Evolutionary conservation across 2,329 filamentous ascomycete species (phyloP).

Genomic region (Ceratocystis huliohia): DNA sequence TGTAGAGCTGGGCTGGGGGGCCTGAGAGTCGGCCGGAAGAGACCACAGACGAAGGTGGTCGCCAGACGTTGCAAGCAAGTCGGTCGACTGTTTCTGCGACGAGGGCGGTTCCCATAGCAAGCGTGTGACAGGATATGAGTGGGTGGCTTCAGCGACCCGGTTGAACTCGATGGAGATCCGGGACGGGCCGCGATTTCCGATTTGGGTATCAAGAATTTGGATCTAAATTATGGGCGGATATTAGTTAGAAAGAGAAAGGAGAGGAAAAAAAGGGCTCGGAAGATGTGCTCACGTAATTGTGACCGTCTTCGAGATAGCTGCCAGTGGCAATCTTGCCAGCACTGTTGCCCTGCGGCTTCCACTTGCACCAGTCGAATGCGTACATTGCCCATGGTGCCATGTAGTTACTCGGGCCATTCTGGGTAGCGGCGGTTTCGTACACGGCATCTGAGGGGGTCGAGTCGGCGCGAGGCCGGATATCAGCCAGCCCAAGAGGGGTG

Average conservation of each 20-base stretch:
- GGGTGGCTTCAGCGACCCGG: constrained; percentile 89
- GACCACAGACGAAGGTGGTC: constrained; percentile 94
- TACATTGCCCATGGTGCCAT: constrained; percentile 90
- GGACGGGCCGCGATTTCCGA: constrained; percentile 56
- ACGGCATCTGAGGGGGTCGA: constrained; percentile 63
- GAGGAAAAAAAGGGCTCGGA: constrained; percentile 12
- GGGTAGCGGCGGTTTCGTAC: constrained; percentile 53
- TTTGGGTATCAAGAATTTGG: constrained; percentile 87
- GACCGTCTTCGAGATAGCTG: constrained; percentile 93
- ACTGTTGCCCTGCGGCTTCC: constrained; percentile 66
- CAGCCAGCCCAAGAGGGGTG: constrained; percentile 78
- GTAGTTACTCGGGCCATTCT: constrained; percentile 76
- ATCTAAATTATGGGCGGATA: constrained; percentile 45
- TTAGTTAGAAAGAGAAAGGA: not conserved
- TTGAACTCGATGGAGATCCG: constrained; percentile 77
- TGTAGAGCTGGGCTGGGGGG: constrained; percentile 50
- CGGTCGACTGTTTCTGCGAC: constrained; percentile 86
- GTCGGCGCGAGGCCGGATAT: constrained; percentile 79
- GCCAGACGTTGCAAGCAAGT: constrained; percentile 86
- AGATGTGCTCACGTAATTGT: constrained; percentile 67
- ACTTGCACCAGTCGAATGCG: constrained; percentile 98
- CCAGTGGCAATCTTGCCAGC: constrained; percentile 89
- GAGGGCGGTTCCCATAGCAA: constrained; percentile 94
- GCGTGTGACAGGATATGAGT: constrained; percentile 92
- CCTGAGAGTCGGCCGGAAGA: constrained; percentile 53